phyloP scores from a whole-genome alignment of 2,329 filamentous ascomycete genomes.

The Metarhizium anisopliae region DNA sequence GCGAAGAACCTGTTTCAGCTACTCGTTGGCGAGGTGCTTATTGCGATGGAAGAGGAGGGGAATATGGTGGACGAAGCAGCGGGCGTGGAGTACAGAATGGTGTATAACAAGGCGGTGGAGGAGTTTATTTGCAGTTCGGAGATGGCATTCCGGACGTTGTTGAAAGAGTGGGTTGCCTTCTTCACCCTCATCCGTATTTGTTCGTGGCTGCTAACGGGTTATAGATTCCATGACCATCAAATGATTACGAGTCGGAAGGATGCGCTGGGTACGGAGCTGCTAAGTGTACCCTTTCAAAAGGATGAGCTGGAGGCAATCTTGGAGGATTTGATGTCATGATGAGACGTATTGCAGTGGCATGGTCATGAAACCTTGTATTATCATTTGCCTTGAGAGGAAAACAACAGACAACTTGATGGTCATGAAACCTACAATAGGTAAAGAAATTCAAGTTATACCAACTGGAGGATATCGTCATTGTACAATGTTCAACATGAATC shows the following conservation, averaged over 20 bases:
- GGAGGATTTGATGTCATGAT: constrained; percentile 52
- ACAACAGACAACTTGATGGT: background rate
- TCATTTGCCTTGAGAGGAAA: too few species aligned
- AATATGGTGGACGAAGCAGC: constrained; percentile 36
- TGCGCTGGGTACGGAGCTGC: constrained; percentile 70
- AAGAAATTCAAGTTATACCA: background rate
- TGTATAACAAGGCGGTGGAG: constrained; percentile 93
- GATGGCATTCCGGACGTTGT: constrained; percentile 84
- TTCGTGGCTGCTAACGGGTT: constrained; percentile 17
- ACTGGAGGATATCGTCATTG: too few species aligned
- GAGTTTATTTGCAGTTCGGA: constrained; percentile 96
- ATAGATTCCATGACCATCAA: constrained; percentile 87
- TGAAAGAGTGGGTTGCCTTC: constrained; percentile 66
- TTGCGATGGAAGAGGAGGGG: constrained; percentile 55
- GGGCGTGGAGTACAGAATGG: constrained; percentile 78
- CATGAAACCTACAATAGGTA: background rate
- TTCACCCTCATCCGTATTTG: background rate
- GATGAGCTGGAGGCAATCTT: constrained; percentile 85
- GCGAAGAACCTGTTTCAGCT: constrained; percentile 80
- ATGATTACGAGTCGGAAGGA: constrained; percentile 91
- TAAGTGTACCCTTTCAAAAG: constrained; percentile 76
- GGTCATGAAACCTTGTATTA: background rate
- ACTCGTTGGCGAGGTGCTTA: constrained; percentile 75
- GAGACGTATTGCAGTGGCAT: background rate
- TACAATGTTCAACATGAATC: background rate